Conservation (phyloP, 2,329 filamentous ascomycete genomes). For the Pestalotiopsis sp. region DNA sequence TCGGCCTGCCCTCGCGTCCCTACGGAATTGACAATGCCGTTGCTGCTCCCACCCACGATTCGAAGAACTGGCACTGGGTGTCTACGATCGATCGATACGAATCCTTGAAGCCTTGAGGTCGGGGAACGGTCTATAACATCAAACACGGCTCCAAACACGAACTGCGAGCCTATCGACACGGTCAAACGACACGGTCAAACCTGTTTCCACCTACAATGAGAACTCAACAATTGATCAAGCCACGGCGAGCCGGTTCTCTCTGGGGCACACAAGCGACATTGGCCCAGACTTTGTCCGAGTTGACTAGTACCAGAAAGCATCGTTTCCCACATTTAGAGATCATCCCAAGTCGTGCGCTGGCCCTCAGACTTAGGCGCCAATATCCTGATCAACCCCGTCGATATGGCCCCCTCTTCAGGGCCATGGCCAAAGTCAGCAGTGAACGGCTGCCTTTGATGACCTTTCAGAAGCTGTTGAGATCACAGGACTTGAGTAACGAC, state of each 20-base stretch:
- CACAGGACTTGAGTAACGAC: constrained; percentile 22
- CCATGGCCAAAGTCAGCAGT: constrained; percentile 16
- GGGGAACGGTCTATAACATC: no score
- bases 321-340: constrained; percentile 18
- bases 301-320: constrained; percentile 18
- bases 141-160: no score
- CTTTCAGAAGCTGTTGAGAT: constrained; percentile 24
- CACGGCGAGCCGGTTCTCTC: constrained; percentile 8
- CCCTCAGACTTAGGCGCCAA: constrained; percentile 22
- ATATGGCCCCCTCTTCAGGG: constrained; percentile 11
- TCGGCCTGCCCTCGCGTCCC: background rate
- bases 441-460: constrained; percentile 29
- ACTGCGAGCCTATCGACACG: background rate
- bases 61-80: background rate
- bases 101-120: background rate
- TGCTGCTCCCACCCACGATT: background rate
- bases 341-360: constrained; percentile 25
- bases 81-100: background rate
- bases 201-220: background rate
- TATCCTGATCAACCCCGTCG: constrained; percentile 18
- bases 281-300: constrained; percentile 22
- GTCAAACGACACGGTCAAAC: background rate
- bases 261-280: constrained; percentile 14
- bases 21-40: background rate
- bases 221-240: background rate